Evolutionary conservation across 805 yeast species (phyloP).

Genomic region (Wickerhamomyces kurtzmanii): DNA sequence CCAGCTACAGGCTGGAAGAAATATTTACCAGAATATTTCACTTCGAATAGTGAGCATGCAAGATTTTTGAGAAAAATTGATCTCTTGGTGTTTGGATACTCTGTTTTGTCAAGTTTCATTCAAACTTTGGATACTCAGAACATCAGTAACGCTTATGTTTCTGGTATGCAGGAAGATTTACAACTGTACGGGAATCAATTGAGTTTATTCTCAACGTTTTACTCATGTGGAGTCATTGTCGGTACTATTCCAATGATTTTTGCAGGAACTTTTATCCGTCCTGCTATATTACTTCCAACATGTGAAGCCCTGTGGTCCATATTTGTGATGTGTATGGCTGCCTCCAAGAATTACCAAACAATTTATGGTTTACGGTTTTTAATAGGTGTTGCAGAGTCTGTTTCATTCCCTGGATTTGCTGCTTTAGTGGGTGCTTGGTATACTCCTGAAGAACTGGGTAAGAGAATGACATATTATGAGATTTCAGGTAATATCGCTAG

Average conservation of each 20-base stretch:
- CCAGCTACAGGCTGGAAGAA: slow-evolving; percentile 6
- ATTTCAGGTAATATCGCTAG: slow-evolving; percentile 35
- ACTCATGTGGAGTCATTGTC: slow-evolving; percentile 45
- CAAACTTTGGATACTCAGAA: slow-evolving; percentile 53
- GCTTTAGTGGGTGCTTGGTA: slow-evolving; percentile 28
- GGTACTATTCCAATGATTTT: slow-evolving; percentile 45
- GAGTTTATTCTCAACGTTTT: slow-evolving; percentile 46
- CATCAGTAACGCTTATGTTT: slow-evolving; percentile 53
- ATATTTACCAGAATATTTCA: slow-evolving; percentile 5
- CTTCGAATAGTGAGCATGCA: slow-evolving; percentile 24
- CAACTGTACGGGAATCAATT: slow-evolving; percentile 51
- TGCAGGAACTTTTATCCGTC: slow-evolving; percentile 41
- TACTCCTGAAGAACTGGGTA: slow-evolving; percentile 28
- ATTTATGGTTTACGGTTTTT: slow-evolving; percentile 37
- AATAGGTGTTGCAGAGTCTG: slow-evolving; percentile 37
- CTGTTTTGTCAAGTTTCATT: slow-evolving; percentile 55
- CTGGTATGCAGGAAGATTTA: slow-evolving; percentile 50
- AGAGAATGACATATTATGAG: slow-evolving; percentile 33
- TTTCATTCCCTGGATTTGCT: slow-evolving; percentile 30
- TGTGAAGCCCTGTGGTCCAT: slow-evolving; percentile 55
- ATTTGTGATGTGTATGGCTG: slow-evolving; percentile 42
- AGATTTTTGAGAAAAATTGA: slow-evolving; percentile 39
- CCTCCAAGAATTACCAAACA: slow-evolving; percentile 20
- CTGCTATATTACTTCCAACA: slow-evolving; percentile 27
- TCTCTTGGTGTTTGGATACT: slow-evolving; percentile 37